Percentiles rank a stretch among this genome's conserved stretches.
Conservation (phyloP, 495 filamentous ascomycete genomes). For the Venustampulla echinocandica region DNA sequence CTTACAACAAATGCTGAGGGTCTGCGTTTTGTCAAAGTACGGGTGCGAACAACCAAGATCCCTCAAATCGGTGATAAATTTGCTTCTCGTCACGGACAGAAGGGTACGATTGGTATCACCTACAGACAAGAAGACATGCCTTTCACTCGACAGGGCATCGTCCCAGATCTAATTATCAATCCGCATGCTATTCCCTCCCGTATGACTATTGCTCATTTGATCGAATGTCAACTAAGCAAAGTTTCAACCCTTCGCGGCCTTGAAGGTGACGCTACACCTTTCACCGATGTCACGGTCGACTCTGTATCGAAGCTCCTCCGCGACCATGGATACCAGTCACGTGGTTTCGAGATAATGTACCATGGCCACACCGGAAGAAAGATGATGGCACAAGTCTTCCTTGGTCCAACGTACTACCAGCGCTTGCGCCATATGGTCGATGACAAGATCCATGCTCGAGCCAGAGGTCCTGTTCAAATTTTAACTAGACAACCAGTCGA, state of each 20-base stretch:
- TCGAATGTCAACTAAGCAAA: conserved; percentile 95
- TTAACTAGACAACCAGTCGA: conserved; percentile 97
- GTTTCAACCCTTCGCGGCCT: conserved; percentile 82
- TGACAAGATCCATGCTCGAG: conserved; percentile 98
- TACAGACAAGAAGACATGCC: conserved; percentile 98
- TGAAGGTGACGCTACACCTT: conserved; percentile 96
- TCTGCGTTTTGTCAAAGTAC: conserved; percentile 88
- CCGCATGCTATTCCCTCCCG: conserved; percentile 98
- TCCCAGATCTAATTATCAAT: conserved; percentile 96
- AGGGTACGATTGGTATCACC: conserved; percentile 97
- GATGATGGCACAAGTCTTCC: conserved; percentile 86
- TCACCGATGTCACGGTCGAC: conserved; percentile 95
- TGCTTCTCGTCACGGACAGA: conserved; percentile 96
- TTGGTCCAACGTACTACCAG: conserved; percentile 98
- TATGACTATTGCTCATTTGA: conserved; percentile 99
- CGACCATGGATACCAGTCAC: conserved; percentile 88
- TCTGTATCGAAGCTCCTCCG: conserved; percentile 84
- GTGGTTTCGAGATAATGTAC: conserved; percentile 98
- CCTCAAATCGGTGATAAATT: conserved; percentile 99
- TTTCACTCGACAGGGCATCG: conserved; percentile 84
- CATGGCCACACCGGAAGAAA: conserved; percentile 95
- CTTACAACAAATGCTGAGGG: conserved; percentile 88
- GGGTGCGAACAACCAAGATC: conserved; percentile 93
- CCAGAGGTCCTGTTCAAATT: conserved; percentile 92
- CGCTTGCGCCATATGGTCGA: conserved; percentile 98